A percentile compares a stretch with the other conserved stretches of the same genome.
Conservation (phyloP, 2,329 filamentous ascomycete species). For the Conoideocrella luteorostrata region DNA sequence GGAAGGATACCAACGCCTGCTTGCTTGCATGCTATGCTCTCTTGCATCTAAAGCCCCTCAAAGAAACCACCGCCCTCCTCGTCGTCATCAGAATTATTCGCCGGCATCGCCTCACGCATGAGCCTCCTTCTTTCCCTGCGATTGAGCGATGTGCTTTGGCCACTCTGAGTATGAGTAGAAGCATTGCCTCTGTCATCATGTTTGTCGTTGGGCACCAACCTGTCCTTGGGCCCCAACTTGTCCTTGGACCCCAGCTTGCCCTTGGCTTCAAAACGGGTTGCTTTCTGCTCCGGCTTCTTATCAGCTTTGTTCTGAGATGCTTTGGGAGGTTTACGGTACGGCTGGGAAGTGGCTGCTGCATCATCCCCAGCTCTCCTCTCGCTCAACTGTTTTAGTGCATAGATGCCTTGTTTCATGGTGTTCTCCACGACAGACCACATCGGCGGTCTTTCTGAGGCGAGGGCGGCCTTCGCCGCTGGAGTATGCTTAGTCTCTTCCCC, state of each 20-base stretch:
- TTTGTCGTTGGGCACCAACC: constrained; percentile 15
- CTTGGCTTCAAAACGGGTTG: constrained; percentile 4
- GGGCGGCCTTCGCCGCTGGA: constrained; percentile 35
- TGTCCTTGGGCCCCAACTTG: constrained; percentile 13
- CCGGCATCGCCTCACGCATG: constrained; percentile 27
- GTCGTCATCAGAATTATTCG: constrained; percentile 33
- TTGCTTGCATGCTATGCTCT: not conserved
- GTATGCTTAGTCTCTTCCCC: constrained; percentile 28
- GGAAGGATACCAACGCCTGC: constrained; percentile 2
- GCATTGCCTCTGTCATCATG: no score
- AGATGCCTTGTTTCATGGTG: constrained; percentile 50
- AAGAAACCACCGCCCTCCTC: constrained; percentile 52
- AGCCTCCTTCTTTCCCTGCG: constrained; percentile 27
- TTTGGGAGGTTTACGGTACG: constrained; percentile 8
- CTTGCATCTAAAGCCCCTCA: constrained; percentile 10
- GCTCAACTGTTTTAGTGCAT: constrained; percentile 46
- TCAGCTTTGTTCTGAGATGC: not conserved
- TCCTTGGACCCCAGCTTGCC: constrained; percentile 14
- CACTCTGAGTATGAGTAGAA: constrained; percentile 12
- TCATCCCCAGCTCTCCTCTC: constrained; percentile 37
- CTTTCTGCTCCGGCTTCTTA: not conserved
- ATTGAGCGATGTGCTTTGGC: constrained; percentile 24
- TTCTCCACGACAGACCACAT: constrained; percentile 65
- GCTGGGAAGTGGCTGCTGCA: constrained; percentile 9
- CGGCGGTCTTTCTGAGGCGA: constrained; percentile 44